Percentiles rank a stretch among this genome's conserved stretches.
These are phyloP conservation scores for Cyphellophora attinorum DNA, from an alignment of 2,329 filamentous ascomycete genomes.

Conservation along the genomic window DNA sequence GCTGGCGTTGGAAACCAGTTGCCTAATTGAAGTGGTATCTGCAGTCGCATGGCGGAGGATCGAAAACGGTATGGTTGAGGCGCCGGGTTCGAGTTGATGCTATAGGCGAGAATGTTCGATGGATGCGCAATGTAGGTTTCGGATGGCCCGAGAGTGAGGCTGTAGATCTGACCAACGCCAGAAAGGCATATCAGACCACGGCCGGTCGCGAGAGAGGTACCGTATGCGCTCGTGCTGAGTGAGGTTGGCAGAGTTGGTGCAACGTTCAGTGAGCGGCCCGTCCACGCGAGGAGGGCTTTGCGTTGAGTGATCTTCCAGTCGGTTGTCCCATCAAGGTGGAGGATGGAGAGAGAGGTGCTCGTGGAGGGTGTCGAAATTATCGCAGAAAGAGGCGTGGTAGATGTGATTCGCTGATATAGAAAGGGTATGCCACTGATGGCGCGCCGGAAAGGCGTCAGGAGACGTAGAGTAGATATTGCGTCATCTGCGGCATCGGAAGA, in stretches of 20 bases:
- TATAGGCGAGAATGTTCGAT: slow-evolving; percentile 83
- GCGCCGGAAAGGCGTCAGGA: slow-evolving; percentile 75
- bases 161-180: slow-evolving; percentile 82
- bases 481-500: slow-evolving; percentile 59
- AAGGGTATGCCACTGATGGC: slow-evolving; percentile 81
- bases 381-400: slow-evolving; percentile 77
- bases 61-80: slow-evolving; percentile 83
- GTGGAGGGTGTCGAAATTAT: slow-evolving; percentile 81
- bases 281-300: slow-evolving; percentile 89
- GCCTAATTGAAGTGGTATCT: slow-evolving; percentile 62
- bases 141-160: slow-evolving; percentile 67
- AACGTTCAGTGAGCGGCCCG: slow-evolving; percentile 72
- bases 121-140: slow-evolving; percentile 91
- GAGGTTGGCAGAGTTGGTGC: slow-evolving; percentile 62
- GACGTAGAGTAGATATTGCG: slow-evolving; percentile 70
- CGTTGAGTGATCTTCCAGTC: slow-evolving; percentile 93
- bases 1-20: slow-evolving; percentile 58
- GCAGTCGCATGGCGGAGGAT: slow-evolving; percentile 62
- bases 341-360: slow-evolving; percentile 73
- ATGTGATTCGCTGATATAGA: slow-evolving; percentile 60
- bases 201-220: slow-evolving; percentile 78
- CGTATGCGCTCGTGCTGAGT: slow-evolving; percentile 73
- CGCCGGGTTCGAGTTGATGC: slow-evolving; percentile 51
- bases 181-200: slow-evolving; percentile 76
- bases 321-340: slow-evolving; percentile 84